Base-by-base conservation (phyloP, 1,284 basidiomycete species). In the Somion occarium region DNA sequence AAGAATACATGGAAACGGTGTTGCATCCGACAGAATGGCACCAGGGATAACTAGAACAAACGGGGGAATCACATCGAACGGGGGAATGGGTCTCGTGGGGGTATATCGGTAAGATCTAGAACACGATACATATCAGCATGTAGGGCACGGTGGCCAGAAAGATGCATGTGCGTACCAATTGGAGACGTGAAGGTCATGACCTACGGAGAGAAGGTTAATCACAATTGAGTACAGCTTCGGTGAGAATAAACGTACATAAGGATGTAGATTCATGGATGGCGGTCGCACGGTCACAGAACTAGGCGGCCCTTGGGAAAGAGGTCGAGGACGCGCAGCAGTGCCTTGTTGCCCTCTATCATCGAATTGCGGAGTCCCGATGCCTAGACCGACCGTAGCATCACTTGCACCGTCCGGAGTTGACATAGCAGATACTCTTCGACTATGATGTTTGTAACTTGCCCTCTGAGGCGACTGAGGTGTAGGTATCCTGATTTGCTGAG, bases 161-260 rank as follows among this genome's bases (percentile, higher is more conserved):
- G 20, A 50, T 18, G 30, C 20, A 39, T 39, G 7, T 5, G 59
- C 64, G 49, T 44, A 67, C 64, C 65, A 44, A 67, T 67, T 3
- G 65, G 65, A 45, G 63, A 65, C 53, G 64, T 66, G 53, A 67
- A 67, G 38, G 64, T 66, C 48, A 60, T 61, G 22, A 63, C 59
- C 61, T 62, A 48, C 23, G 19, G 23, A 43, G 15, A 39, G 15
- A 7, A 34, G 30, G 15, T 34, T 34, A 34, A 34, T 34, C 30
- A 34, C 30, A 7, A 34, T 7, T 7, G 15, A 34, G 30, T 15
- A n/a, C n/a, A n/a, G n/a, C n/a, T n/a, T n/a, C 34, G 48, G 46
- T 49, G 38, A 44, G 39, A 2, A 39, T 1, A 34, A 23, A 61
- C 65, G 60, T 54, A 69, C 66, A 49, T 69, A 67, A 18, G 66